phyloP scores from a whole-genome alignment of 75 land plant species.

The Larix kaempferi region DNA sequence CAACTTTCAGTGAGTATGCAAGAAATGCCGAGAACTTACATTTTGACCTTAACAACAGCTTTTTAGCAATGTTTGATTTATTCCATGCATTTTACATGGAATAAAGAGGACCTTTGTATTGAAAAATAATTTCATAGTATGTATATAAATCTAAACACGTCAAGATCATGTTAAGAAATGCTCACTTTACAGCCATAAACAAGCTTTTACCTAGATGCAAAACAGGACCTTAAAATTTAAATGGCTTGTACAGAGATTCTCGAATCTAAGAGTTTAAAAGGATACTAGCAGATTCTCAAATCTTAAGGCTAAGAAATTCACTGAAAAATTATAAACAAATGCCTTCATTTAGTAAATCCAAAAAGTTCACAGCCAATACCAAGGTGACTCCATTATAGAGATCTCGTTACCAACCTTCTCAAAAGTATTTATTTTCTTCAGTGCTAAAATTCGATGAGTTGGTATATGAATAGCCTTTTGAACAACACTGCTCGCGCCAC shows the following conservation, averaged over 20 bases:
- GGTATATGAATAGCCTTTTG: constrained; percentile 95
- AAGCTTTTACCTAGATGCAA: neutral
- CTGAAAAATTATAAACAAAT: constrained; percentile 4
- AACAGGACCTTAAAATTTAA: neutral
- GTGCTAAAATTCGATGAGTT: constrained; percentile 78
- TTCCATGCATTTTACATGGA: neutral
- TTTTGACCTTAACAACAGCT: neutral
- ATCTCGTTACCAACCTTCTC: constrained; percentile 65
- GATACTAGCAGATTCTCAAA: neutral
- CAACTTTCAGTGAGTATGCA: too few species aligned
- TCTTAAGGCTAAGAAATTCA: neutral
- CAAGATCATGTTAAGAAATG: neutral
- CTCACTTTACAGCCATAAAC: neutral
- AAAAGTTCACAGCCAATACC: neutral
- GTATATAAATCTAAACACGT: neutral
- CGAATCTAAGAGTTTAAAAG: neutral
- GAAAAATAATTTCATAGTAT: neutral
- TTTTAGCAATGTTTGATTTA: neutral
- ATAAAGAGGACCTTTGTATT: neutral
- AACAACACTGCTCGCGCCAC: constrained; percentile 96
- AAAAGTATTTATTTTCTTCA: constrained; percentile 95
- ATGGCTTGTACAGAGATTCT: neutral
- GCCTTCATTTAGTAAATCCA: neutral
- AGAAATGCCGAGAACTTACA: neutral
- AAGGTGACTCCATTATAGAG: neutral